phyloP scores from a whole-genome alignment of 2,329 filamentous ascomycete genomes.

The Talaromyces sp. region DNA sequence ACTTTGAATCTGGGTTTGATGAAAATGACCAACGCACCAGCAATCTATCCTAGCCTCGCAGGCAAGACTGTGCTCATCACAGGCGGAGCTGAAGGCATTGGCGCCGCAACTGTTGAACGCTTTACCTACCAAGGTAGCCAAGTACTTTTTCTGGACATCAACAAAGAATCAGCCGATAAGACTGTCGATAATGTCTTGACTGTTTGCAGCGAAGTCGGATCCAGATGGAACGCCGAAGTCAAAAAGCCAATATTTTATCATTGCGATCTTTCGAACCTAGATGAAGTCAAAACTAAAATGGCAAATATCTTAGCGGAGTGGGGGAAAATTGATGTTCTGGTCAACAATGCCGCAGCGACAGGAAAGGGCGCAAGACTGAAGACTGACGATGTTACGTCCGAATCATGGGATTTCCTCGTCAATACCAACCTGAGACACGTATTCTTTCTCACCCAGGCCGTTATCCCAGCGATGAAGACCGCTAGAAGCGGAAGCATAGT shows the following conservation, averaged over 20 bases:
- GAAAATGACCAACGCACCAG: background rate
- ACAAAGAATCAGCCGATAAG: slow-evolving; percentile 30
- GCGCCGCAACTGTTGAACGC: slow-evolving; percentile 44
- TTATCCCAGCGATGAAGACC: slow-evolving; percentile 40
- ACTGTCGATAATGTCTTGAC: slow-evolving; percentile 10
- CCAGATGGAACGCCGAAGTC: background rate
- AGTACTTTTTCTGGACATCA: slow-evolving; percentile 51
- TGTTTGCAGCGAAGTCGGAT: background rate
- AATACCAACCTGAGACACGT: slow-evolving; percentile 51
- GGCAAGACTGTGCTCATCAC: slow-evolving; percentile 46
- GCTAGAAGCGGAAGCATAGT: slow-evolving; percentile 40
- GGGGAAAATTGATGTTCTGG: slow-evolving; percentile 33
- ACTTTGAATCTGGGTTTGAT: background rate
- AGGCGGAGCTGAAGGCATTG: slow-evolving; percentile 54
- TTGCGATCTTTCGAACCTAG: slow-evolving; percentile 49
- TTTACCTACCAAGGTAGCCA: slow-evolving; percentile 51
- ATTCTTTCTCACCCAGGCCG: slow-evolving; percentile 47
- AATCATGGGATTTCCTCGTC: slow-evolving; percentile 49
- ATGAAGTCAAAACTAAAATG: slow-evolving; percentile 6
- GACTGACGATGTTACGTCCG: slow-evolving; percentile 40
- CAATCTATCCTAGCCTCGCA: slow-evolving; percentile 24
- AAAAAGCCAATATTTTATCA: slow-evolving; percentile 42
- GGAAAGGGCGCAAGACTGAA: slow-evolving; percentile 16
- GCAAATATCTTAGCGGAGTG: slow-evolving; percentile 34
- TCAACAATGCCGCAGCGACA: slow-evolving; percentile 41